phyloP scores from a whole-genome alignment of 2,329 filamentous ascomycete genomes.

The Juglanconis juglandina region DNA sequence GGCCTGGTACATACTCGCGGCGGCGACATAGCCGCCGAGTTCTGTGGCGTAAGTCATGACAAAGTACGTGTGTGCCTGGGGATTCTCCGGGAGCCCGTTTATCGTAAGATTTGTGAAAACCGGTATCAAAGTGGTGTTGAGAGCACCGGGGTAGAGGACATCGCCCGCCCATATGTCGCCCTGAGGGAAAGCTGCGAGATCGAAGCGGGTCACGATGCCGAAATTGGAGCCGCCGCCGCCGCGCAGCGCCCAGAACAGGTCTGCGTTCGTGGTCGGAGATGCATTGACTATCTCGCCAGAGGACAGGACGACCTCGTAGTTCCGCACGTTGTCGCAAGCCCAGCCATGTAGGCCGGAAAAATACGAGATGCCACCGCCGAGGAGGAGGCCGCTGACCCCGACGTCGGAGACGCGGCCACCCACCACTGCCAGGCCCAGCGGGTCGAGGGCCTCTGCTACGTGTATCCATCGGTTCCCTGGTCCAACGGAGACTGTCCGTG shows the following conservation, averaged over 20 bases:
- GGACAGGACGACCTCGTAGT: conserved; percentile 45
- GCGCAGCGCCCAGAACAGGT: conserved; percentile 44
- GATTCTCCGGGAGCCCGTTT: too few species aligned
- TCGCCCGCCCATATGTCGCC: not conserved
- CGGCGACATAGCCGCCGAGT: too few species aligned
- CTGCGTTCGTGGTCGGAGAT: conserved; percentile 30
- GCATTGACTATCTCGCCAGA: conserved; percentile 42
- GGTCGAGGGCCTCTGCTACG: conserved; percentile 38
- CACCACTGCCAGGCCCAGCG: conserved; percentile 35
- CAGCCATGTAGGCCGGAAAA: conserved; percentile 43
- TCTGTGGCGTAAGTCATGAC: too few species aligned
- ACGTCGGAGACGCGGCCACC: conserved; percentile 41
- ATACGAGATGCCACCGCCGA: conserved; percentile 49
- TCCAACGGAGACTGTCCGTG: conserved; percentile 36
- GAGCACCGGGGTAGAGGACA: too few species aligned
- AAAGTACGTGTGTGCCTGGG: too few species aligned
- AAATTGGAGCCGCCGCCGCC: conserved; percentile 44
- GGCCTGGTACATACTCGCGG: too few species aligned
- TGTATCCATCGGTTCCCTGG: conserved; percentile 42
- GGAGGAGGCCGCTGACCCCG: conserved; percentile 41
- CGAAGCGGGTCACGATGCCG: conserved; percentile 32
- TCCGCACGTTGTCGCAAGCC: conserved; percentile 44
- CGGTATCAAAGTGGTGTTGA: too few species aligned
- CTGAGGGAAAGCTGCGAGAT: conserved; percentile 26
- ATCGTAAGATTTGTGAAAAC: too few species aligned